Conservation (phyloP, 345 rosid genomes). For the Populus deltoides region DNA sequence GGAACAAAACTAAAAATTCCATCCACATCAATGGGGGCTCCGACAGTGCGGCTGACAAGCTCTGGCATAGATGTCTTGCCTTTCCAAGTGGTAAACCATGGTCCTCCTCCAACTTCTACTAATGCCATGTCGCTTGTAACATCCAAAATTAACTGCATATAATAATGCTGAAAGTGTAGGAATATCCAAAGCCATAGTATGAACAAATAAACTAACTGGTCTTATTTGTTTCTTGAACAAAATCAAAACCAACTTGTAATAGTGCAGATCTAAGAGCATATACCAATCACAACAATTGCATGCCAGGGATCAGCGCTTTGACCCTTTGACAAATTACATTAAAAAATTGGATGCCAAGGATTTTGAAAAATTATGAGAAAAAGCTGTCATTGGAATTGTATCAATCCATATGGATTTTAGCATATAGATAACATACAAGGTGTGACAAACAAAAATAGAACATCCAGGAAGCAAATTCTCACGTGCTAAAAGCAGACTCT, state of each 20-base stretch:
- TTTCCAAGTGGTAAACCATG: constrained; percentile 91
- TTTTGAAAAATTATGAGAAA: no score
- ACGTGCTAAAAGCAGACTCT: no score
- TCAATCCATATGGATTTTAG: no score
- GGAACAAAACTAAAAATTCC: constrained; percentile 48
- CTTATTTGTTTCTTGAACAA: neutral
- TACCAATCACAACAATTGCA: neutral
- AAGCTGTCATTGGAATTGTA: no score
- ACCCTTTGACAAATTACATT: no score
- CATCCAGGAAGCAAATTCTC: no score
- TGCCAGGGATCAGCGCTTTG: no score
- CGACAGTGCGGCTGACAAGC: constrained; percentile 48
- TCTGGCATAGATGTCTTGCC: constrained; percentile 66
- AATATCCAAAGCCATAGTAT: neutral
- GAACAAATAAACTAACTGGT: neutral
- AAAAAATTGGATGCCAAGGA: no score
- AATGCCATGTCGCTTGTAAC: constrained; percentile 83
- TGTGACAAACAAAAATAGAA: no score
- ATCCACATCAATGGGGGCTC: constrained; percentile 64
- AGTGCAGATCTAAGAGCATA: neutral
- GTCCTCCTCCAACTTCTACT: constrained; percentile 93
- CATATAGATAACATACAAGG: no score
- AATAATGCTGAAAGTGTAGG: neutral
- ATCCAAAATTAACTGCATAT: constrained; percentile 62
- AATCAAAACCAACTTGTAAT: neutral